Evolutionary conservation across 2,329 filamentous ascomycete genomes (phyloP).

Genomic region (Balansia obtecta): DNA sequence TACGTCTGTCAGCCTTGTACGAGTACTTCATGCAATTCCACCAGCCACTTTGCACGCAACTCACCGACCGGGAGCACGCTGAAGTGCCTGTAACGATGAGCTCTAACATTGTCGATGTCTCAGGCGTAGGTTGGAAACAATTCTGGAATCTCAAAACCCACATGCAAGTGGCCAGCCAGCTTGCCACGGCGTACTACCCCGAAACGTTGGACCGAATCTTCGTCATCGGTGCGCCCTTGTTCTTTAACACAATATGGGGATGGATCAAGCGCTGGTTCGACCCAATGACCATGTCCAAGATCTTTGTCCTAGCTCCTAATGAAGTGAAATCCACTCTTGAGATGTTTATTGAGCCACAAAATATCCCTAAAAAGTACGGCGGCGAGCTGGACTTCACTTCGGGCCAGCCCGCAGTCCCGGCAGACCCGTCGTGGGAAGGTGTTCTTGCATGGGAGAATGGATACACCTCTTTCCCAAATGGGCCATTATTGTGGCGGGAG

Average conservation of each 20-base stretch:
- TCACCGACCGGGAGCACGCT: slow-evolving; percentile 57
- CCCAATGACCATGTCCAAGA: slow-evolving; percentile 88
- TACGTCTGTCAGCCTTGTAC: slow-evolving; percentile 85
- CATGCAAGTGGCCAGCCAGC: slow-evolving; percentile 81
- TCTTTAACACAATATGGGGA: slow-evolving; percentile 88
- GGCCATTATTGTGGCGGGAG: slow-evolving; percentile 45
- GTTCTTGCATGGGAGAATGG: slow-evolving; percentile 40
- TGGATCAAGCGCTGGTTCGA: slow-evolving; percentile 96
- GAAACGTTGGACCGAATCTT: slow-evolving; percentile 62
- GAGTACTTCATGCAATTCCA: slow-evolving; percentile 84
- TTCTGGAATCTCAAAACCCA: slow-evolving; percentile 92
- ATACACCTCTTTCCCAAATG: slow-evolving; percentile 38
- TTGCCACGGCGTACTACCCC: slow-evolving; percentile 89
- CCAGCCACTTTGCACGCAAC: slow-evolving; percentile 70
- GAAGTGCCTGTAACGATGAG: slow-evolving; percentile 83
- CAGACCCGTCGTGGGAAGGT: slow-evolving; percentile 47
- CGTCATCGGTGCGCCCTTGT: slow-evolving; percentile 78
- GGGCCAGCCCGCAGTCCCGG: slow-evolving; percentile 60
- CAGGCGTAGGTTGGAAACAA: slow-evolving; percentile 75
- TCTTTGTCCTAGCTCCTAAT: slow-evolving; percentile 68
- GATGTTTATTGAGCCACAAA: slow-evolving; percentile 66
- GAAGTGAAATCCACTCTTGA: slow-evolving; percentile 69
- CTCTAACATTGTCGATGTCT: slow-evolving; percentile 92
- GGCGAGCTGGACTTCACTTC: slow-evolving; percentile 75
- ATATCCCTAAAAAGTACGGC: slow-evolving; percentile 84